These are phyloP conservation scores for Heracleum sosnowskyi DNA, from an alignment of 129 eudicot genomes.

Conservation along the genomic window DNA sequence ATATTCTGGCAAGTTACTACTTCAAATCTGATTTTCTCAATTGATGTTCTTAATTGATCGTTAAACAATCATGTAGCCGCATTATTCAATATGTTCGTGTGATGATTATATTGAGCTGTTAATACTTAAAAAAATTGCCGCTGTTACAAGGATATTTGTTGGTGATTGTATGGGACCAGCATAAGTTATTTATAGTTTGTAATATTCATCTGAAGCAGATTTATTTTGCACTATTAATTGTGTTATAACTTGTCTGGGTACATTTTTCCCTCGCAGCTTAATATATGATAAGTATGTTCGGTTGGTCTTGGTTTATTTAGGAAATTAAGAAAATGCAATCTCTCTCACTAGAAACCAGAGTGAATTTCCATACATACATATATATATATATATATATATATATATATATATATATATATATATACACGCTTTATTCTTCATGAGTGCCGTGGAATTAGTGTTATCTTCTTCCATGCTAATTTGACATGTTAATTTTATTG, in stretches of 20 bases:
- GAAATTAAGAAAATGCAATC: neutral
- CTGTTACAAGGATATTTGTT: neutral
- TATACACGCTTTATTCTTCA: neutral
- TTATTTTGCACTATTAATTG: neutral
- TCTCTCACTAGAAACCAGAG: neutral
- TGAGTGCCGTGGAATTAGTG: neutral
- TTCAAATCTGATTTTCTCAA: neutral
- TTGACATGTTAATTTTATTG: conserved; percentile 15
- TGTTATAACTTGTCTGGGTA: neutral
- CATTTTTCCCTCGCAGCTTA: neutral
- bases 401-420: no score
- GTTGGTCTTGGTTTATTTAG: neutral
- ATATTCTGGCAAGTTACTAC: neutral
- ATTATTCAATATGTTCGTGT: neutral
- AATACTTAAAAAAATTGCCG: neutral
- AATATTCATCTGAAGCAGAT: neutral
- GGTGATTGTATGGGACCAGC: neutral
- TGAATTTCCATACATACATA: neutral
- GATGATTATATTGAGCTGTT: neutral
- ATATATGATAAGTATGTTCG: neutral
- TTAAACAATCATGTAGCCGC: neutral
- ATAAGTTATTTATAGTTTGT: neutral
- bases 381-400: no score
- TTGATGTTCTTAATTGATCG: neutral
- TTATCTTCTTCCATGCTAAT: neutral